These are phyloP conservation scores for Grosmannia clavigera DNA, from an alignment of 2,329 filamentous ascomycete species.

Conservation along the genomic window DNA sequence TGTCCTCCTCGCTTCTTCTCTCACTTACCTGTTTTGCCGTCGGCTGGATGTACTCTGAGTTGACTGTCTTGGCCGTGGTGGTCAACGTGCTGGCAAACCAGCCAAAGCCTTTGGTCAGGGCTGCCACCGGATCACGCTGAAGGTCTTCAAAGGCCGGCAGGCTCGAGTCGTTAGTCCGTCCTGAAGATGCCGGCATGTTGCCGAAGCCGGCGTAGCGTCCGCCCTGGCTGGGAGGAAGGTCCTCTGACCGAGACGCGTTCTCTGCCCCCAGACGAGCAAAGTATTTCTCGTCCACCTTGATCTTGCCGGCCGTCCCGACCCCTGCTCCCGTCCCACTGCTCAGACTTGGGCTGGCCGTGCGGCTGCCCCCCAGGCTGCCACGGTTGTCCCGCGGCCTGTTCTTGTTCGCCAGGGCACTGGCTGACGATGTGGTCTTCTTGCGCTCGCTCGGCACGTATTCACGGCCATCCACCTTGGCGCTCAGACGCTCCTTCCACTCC, in stretches of 20 bases:
- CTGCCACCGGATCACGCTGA: slow-evolving; percentile 79
- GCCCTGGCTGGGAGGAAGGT: slow-evolving; percentile 74
- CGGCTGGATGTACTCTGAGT: slow-evolving; percentile 84
- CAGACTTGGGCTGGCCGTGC: slow-evolving; percentile 16
- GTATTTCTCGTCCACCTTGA: slow-evolving; percentile 71
- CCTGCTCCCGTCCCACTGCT: slow-evolving; percentile 8
- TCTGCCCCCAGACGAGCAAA: slow-evolving; percentile 76
- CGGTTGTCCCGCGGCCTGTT: background rate
- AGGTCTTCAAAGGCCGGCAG: slow-evolving; percentile 73
- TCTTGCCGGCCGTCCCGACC: slow-evolving; percentile 26
- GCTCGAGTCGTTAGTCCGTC: slow-evolving; percentile 25
- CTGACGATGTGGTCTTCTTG: slow-evolving; percentile 16
- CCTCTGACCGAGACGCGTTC: slow-evolving; percentile 64
- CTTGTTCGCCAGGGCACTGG: background rate
- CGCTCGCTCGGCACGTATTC: slow-evolving; percentile 72
- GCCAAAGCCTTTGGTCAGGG: slow-evolving; percentile 82
- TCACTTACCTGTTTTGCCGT: slow-evolving; percentile 70
- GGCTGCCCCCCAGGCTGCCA: slow-evolving; percentile 10
- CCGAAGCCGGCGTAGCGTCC: slow-evolving; percentile 91
- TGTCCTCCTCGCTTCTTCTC: background rate
- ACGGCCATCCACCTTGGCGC: slow-evolving; percentile 73
- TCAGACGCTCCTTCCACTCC: slow-evolving; percentile 86
- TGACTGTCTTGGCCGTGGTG: slow-evolving; percentile 83
- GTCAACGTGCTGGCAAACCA: slow-evolving; percentile 84
- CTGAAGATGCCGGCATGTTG: slow-evolving; percentile 50